A percentile compares a stretch with the other conserved stretches of the same genome.
phyloP scores from a whole-genome alignment of 192 early-diverging fungal species.

The Linnemannia elongata region DNA sequence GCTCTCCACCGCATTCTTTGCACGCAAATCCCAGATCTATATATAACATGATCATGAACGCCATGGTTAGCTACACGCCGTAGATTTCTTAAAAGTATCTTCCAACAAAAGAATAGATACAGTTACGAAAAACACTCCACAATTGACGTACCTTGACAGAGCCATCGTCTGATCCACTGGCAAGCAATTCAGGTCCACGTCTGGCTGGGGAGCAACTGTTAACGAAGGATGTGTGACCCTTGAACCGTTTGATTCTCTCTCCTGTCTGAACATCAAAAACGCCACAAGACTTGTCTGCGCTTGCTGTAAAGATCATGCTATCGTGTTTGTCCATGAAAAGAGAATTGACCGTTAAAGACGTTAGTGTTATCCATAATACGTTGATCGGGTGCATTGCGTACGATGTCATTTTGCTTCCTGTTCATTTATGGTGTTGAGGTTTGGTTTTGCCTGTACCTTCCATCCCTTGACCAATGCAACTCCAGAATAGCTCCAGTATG shows the following conservation, averaged over 20 bases:
- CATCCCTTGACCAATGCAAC: constrained; percentile 91
- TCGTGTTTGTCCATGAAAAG: background rate
- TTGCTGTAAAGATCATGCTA: constrained; percentile 85
- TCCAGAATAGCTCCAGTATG: constrained; percentile 90
- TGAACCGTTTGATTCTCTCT: constrained; percentile 83
- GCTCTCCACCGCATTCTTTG: constrained; percentile 67
- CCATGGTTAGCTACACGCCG: background rate
- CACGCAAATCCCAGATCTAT: constrained; percentile 79
- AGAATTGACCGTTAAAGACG: background rate
- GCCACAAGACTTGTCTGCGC: constrained; percentile 83
- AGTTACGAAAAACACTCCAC: background rate
- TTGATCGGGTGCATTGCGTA: background rate
- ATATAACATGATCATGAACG: background rate
- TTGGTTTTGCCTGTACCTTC: constrained; percentile 58
- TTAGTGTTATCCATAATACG: no score
- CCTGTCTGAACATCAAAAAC: constrained; percentile 91
- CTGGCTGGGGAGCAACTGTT: constrained; percentile 83
- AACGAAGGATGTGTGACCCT: constrained; percentile 85
- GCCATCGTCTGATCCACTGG: constrained; percentile 90
- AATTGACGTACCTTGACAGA: constrained; percentile 70
- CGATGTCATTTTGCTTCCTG: no score
- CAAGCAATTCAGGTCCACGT: constrained; percentile 82
- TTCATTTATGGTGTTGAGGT: background rate
- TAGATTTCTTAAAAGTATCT: background rate
- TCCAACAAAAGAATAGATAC: constrained; percentile 43